A percentile compares a stretch with the other conserved stretches of the same genome.
phyloP scores from a whole-genome alignment of 176 grass and related monocot genomes.

The Bothriochloa decipiens region DNA sequence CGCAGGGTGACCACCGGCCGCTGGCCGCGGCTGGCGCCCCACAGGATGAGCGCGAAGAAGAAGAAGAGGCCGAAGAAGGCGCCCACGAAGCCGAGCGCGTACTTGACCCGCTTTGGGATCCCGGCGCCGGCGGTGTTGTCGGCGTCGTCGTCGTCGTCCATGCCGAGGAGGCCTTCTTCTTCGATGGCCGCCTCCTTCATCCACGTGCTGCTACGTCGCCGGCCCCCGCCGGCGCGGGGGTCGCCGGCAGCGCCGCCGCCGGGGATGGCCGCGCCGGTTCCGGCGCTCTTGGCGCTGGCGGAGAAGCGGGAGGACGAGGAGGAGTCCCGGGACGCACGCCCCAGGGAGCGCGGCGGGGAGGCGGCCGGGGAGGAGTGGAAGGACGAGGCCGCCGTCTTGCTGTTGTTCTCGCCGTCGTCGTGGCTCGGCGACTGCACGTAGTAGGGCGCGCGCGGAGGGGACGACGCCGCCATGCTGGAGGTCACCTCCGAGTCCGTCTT shows the following conservation, averaged over 20 bases:
- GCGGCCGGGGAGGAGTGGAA: constrained; percentile 73
- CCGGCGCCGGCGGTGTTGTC: neutral
- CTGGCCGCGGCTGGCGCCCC: constrained; percentile 80
- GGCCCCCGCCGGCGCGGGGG: neutral
- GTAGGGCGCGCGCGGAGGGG: constrained; percentile 64
- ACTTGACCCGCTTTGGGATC: constrained; percentile 50
- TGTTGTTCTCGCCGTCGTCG: constrained; percentile 67
- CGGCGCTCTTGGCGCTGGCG: constrained; percentile 43
- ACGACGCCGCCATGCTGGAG: constrained; percentile 76
- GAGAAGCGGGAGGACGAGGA: constrained; percentile 79
- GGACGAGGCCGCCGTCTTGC: constrained; percentile 58
- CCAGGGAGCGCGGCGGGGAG: constrained; percentile 65
- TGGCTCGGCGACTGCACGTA: constrained; percentile 92
- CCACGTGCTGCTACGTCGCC: constrained; percentile 21
- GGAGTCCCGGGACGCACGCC: constrained; percentile 60
- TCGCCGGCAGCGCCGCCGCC: neutral
- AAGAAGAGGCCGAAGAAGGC: constrained; percentile 82
- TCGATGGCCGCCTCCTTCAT: constrained; percentile 69
- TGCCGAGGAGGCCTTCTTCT: constrained; percentile 71
- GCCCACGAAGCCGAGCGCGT: constrained; percentile 56
- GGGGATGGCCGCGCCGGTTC: neutral
- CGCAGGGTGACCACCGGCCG: constrained; percentile 53
- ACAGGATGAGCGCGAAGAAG: constrained; percentile 94
- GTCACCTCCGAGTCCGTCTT: constrained; percentile 88
- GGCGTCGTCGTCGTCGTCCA: constrained; percentile 45